These are phyloP conservation scores for Stephania japonica DNA, from an alignment of 164 flowering plant genomes.

Conservation along the genomic window DNA sequence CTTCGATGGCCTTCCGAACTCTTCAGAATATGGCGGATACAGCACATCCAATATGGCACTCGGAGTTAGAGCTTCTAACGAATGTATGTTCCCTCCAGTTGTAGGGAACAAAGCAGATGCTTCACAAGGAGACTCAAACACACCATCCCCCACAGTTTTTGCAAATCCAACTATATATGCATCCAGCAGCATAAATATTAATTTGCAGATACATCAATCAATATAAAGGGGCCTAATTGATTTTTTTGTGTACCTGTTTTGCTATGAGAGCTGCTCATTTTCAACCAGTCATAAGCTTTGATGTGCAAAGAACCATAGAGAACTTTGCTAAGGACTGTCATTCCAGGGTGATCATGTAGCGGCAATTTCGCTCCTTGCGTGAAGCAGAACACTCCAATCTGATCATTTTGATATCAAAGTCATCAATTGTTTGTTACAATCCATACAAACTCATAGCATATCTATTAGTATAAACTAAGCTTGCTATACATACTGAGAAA, in stretches of 20 bases:
- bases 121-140: constrained; percentile 28
- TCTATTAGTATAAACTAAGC: too few relatives aligned
- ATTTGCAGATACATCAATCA: not conserved
- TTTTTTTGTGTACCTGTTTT: constrained; percentile 13
- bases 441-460: not conserved
- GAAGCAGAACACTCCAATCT: constrained; percentile 42
- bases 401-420: not conserved
- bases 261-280: constrained; percentile 9
- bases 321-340: constrained; percentile 47
- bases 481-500: not conserved
- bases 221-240: not conserved
- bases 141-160: constrained; percentile 17
- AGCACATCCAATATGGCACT: constrained; percentile 41
- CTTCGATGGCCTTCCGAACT: constrained; percentile 31
- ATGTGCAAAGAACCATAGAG: constrained; percentile 34
- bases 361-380: constrained; percentile 31
- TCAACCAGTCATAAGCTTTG: constrained; percentile 45
- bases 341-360: constrained; percentile 45
- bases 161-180: constrained; percentile 34
- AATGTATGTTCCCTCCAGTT: constrained; percentile 26
- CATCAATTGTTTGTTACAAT: not conserved
- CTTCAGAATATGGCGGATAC: constrained; percentile 32
- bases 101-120: constrained; percentile 31
- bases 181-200: not conserved
- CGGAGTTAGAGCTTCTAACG: constrained; percentile 34